Evolutionary conservation across 352 stramenopile genomes (phyloP).

Genomic region (Phytophthora capsici): DNA sequence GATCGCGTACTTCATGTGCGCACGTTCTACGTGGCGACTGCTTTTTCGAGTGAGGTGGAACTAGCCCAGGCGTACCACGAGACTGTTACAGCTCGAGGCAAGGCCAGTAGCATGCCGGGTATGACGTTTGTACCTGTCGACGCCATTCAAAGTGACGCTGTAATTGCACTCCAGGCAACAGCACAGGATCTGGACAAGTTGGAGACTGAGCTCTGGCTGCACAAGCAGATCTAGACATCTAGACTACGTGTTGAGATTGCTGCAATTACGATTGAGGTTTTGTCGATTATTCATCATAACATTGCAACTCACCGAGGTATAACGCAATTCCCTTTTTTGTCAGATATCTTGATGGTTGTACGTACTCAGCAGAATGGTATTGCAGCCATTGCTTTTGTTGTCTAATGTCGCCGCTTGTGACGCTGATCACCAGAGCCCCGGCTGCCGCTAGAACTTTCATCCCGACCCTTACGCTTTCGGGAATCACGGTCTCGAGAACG

Average conservation of each 20-base stretch:
- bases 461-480: conserved; percentile 65
- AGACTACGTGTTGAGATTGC: conserved; percentile 10
- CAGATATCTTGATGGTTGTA: conserved; percentile 29
- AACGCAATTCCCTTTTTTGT: conserved; percentile 22
- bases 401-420: conserved; percentile 63
- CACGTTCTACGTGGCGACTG: conserved; percentile 65
- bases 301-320: conserved; percentile 4
- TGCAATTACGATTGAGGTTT: neutral
- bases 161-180: conserved; percentile 66
- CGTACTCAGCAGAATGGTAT: conserved; percentile 10
- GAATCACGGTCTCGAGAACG: conserved; percentile 71
- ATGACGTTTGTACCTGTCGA: conserved; percentile 83
- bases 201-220: conserved; percentile 86
- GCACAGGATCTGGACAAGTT: conserved; percentile 83
- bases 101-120: conserved; percentile 42
- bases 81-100: conserved; percentile 37
- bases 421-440: conserved; percentile 35
- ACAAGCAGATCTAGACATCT: conserved; percentile 79
- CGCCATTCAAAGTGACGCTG: conserved; percentile 55
- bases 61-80: conserved; percentile 44
- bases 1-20: conserved; percentile 71
- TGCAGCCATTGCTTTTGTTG: conserved; percentile 17
- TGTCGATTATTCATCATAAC: conserved; percentile 5
- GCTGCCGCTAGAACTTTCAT: conserved; percentile 47
- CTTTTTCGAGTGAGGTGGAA: conserved; percentile 59